These are phyloP conservation scores for Colletotrichum sp. DNA, from an alignment of 2,329 filamentous ascomycete species.

Conservation along the genomic window DNA sequence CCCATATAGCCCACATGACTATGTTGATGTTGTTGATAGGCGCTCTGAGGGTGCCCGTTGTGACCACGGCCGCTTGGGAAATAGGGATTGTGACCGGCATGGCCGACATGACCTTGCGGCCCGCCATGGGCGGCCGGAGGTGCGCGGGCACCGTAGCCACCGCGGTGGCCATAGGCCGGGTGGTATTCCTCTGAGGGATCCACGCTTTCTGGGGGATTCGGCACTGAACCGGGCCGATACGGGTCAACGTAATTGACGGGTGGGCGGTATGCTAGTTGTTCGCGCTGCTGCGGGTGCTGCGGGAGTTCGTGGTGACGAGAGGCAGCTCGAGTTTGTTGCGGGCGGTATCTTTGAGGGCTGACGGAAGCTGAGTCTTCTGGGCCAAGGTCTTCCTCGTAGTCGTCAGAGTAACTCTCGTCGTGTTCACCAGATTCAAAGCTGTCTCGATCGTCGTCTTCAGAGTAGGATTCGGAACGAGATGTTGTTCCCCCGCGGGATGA, in stretches of 20 bases:
- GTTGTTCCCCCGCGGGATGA: constrained; percentile 22
- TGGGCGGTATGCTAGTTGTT: not conserved
- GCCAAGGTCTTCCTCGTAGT: constrained; percentile 42
- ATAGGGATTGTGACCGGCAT: constrained; percentile 17
- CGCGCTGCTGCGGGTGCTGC: constrained; percentile 29
- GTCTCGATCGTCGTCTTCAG: constrained; percentile 41
- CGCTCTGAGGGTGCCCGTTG: constrained; percentile 43
- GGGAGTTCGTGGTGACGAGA: constrained; percentile 29
- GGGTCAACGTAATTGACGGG: constrained; percentile 29
- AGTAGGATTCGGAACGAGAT: constrained; percentile 37
- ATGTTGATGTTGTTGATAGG: constrained; percentile 22
- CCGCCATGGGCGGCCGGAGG: constrained; percentile 20
- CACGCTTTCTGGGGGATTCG: constrained; percentile 64
- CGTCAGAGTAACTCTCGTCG: constrained; percentile 31
- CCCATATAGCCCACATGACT: constrained; percentile 50
- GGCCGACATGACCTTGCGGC: constrained; percentile 20
- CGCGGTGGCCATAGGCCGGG: constrained; percentile 41
- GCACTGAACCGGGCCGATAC: constrained; percentile 47
- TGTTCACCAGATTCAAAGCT: constrained; percentile 29
- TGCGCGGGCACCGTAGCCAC: constrained; percentile 13
- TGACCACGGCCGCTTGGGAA: not conserved
- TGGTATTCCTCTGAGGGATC: constrained; percentile 70
- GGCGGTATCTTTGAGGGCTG: constrained; percentile 35
- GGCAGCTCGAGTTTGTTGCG: constrained; percentile 19
- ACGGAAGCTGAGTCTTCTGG: constrained; percentile 64